Evolutionary conservation across 2,329 filamentous ascomycete genomes (phyloP), one percentile per base, ranked within the genome.

Genomic region (Shiraia bambusicola): DNA sequence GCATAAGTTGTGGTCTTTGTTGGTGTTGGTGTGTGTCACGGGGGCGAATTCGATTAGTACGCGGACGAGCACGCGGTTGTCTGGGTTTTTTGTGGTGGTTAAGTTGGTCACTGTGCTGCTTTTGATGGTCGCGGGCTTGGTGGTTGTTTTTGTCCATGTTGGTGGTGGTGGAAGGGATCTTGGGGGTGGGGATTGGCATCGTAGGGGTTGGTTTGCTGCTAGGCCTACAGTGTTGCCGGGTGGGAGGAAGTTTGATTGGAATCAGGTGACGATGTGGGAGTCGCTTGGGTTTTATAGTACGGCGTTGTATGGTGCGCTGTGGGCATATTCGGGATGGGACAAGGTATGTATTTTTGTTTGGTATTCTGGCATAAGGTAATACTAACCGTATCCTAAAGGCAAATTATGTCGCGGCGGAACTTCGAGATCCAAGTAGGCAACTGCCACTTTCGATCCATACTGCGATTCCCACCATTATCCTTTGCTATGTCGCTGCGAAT

Each of bases 361-460:
- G 7, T 6, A 14, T 19, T 17, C 4, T 12, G 7, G 9, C 12
- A n/a, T 8, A n/a, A 11, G 10, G 22, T 52, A 36, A 51, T 37
- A 16, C 24, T 25, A 12, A 5, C 14, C 4, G 19, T 17, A 6
- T 12, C 4, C n/a, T n/a, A 3, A 13, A 67, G 63, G 66, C 66
- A 17, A 69, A 69, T 34, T 69, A 69, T 37, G 63, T 70, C 5
- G 65, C 67, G 24, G 65, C 63, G 19, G 66, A 69, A 34, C 49
- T 69, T 9, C 50, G 51, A 1, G 53, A 66, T 27, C 65, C 66
- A 2, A 56, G 47, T 17, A 59, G 59, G n/a, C 65, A 69, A 55
- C 72, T 85, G 0, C 82, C 81, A 0, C 70, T 81, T 0, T 79
- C 81, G 1, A 80, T 85, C 56, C 82, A 84, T 59, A 78, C 76